Evolutionary conservation across 2,329 filamentous ascomycete genomes (phyloP).

Genomic region (Paecilomyces niveus): DNA sequence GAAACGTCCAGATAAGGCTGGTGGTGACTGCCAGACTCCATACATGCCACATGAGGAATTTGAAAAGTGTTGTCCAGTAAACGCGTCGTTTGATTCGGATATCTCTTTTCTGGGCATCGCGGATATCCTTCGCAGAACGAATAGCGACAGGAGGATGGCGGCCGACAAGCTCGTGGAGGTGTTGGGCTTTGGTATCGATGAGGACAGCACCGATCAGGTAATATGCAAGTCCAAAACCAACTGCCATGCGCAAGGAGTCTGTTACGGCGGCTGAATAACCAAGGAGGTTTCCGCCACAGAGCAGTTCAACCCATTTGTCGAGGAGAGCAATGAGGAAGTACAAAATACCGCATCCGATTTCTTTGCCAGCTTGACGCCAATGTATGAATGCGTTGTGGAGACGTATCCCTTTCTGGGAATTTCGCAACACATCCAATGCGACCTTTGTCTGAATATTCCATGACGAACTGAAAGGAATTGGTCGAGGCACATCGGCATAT

Average conservation of each 20-base stretch:
- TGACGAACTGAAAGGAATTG: conserved; percentile 49
- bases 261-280: conserved; percentile 31
- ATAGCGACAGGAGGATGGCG: conserved; percentile 36
- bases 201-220: conserved; percentile 52
- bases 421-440: conserved; percentile 46
- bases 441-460: conserved; percentile 54
- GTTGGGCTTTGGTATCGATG: conserved; percentile 49
- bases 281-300: conserved; percentile 37
- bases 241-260: conserved; percentile 37
- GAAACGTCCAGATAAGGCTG: conserved; percentile 47
- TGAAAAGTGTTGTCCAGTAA: conserved; percentile 45
- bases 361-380: conserved; percentile 50
- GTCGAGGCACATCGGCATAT: conserved; percentile 40
- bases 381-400: conserved; percentile 53
- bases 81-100: conserved; percentile 40
- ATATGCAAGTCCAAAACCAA: conserved; percentile 52
- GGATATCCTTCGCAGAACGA: conserved; percentile 35
- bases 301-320: conserved; percentile 48
- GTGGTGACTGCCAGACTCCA: conserved; percentile 47
- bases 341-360: conserved; percentile 47
- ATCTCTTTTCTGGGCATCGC: conserved; percentile 39
- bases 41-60: conserved; percentile 45
- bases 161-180: conserved; percentile 41
- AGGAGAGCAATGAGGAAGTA: conserved; percentile 51
- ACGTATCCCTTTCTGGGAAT: conserved; percentile 48